These are phyloP conservation scores for Apiotrichum sp. DNA, from an alignment of 1,284 basidiomycete species.

Conservation along the genomic window DNA sequence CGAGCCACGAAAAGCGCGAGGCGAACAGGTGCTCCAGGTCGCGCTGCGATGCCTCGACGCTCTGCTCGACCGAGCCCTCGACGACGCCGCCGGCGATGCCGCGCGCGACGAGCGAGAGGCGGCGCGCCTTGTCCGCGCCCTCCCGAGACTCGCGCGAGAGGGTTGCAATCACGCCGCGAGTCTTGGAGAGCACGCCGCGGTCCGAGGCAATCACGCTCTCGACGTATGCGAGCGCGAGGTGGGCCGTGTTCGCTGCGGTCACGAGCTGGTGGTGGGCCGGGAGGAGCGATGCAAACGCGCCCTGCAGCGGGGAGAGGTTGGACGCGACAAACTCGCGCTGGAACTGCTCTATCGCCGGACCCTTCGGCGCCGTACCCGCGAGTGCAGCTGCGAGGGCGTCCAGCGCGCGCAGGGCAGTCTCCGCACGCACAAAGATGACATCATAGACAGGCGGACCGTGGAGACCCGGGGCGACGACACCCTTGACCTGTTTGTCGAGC, in stretches of 20 bases:
- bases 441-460: slow-evolving; percentile 4
- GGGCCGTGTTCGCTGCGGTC: slow-evolving; percentile 19
- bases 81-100: slow-evolving; percentile 44
- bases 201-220: slow-evolving; percentile 22
- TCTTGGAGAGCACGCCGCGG: slow-evolving; percentile 17
- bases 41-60: slow-evolving; percentile 51
- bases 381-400: slow-evolving; percentile 27
- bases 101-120: slow-evolving; percentile 27
- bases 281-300: slow-evolving; percentile 8
- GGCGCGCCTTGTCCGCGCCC: slow-evolving; percentile 26
- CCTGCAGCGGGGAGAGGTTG: slow-evolving; percentile 30
- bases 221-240: slow-evolving; percentile 24
- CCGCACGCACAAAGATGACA: slow-evolving; percentile 28
- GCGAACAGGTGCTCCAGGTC: slow-evolving; percentile 56
- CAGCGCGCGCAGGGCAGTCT: slow-evolving; percentile 30
- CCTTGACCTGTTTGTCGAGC: slow-evolving; percentile 21
- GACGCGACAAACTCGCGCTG: slow-evolving; percentile 36
- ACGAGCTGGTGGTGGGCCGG: slow-evolving; percentile 16
- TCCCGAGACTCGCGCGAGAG: slow-evolving; percentile 17
- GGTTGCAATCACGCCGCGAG: slow-evolving; percentile 16
- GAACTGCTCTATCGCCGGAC: slow-evolving; percentile 31
- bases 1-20: slow-evolving; percentile 59
- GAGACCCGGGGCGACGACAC: background rate
- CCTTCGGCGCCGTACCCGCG: slow-evolving; percentile 1
- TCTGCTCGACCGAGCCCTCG: slow-evolving; percentile 50